Conservation (phyloP, 2,329 filamentous ascomycete genomes). For the Stagonosporopsis rhizophila region DNA sequence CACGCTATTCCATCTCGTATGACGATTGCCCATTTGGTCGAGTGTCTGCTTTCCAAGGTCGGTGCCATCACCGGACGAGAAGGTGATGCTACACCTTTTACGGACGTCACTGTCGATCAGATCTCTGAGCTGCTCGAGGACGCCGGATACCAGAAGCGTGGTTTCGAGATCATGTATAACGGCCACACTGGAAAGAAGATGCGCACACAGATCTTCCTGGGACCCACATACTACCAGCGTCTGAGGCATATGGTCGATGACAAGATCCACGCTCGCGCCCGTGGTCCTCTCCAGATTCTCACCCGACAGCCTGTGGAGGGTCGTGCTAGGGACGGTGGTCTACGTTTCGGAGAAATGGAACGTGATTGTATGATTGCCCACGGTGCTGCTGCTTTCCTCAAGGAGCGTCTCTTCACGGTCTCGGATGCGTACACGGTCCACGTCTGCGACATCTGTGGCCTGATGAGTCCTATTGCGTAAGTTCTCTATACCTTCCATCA, state of each 20-base stretch:
- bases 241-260: slow-evolving; percentile 99
- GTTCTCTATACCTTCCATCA: slow-evolving; percentile 52
- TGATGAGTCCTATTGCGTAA: slow-evolving; percentile 99
- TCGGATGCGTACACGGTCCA: slow-evolving; percentile 98
- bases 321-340: slow-evolving; percentile 95
- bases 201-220: slow-evolving; percentile 93
- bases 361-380: slow-evolving; percentile 99
- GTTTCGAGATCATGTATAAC: slow-evolving; percentile 99
- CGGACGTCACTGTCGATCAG: slow-evolving; percentile 93
- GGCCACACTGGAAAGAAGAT: slow-evolving; percentile 95
- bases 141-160: slow-evolving; percentile 94
- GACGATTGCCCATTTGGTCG: slow-evolving; percentile 99
- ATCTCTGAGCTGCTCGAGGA: slow-evolving; percentile 85
- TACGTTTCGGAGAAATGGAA: slow-evolving; percentile 99
- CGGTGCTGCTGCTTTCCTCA: slow-evolving; percentile 93
- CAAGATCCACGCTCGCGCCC: slow-evolving; percentile 98
- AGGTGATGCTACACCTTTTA: slow-evolving; percentile 97
- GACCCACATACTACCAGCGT: slow-evolving; percentile 98
- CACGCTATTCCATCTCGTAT: slow-evolving; percentile 99
- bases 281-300: slow-evolving; percentile 95
- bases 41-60: slow-evolving; percentile 97
- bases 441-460: slow-evolving; percentile 96
- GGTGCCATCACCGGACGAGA: slow-evolving; percentile 92
- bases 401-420: slow-evolving; percentile 96
- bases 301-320: slow-evolving; percentile 97